A percentile compares a stretch with the other conserved stretches of the same genome.
Evolutionary conservation across 2,329 filamentous ascomycete species (phyloP).

Genomic region (Pyrenophora teres): DNA sequence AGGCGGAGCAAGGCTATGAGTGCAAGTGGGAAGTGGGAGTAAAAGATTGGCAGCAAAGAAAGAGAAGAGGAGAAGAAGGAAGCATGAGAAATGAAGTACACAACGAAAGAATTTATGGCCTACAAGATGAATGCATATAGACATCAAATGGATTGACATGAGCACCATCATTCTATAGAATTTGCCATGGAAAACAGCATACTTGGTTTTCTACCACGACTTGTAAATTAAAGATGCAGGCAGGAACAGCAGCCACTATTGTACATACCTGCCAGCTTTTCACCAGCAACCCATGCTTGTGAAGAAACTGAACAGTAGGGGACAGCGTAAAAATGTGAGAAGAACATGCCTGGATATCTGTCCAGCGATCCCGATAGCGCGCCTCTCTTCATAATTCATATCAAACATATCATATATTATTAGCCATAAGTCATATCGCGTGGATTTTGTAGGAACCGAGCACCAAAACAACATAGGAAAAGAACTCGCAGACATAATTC

Average conservation of each 20-base stretch:
- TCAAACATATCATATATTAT: constrained; percentile 23
- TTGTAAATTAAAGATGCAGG: constrained; percentile 20
- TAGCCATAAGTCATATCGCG: constrained; percentile 20
- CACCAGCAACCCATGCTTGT: constrained; percentile 24
- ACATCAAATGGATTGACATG: neutral
- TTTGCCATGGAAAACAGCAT: neutral
- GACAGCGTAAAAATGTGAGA: constrained; percentile 14
- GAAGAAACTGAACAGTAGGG: constrained; percentile 19
- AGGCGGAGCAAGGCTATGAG: constrained; percentile 27
- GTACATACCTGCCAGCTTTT: constrained; percentile 25
- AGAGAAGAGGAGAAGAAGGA: too few species aligned
- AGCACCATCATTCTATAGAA: neutral
- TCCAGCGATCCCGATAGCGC: constrained; percentile 12
- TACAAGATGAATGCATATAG: too few species aligned
- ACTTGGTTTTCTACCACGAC: constrained; percentile 14
- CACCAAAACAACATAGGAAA: constrained; percentile 1
- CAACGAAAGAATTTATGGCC: too few species aligned
- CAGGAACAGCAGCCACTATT: constrained; percentile 19
- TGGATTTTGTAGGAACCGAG: constrained; percentile 4
- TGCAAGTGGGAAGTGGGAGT: constrained; percentile 26
- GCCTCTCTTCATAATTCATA: constrained; percentile 16
- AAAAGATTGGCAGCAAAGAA: neutral
- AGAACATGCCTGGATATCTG: constrained; percentile 17
- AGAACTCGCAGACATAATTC: constrained; percentile 15
- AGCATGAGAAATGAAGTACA: too few species aligned